Conservation (phyloP, 139 green algal species). For the Dunaliella primolecta region DNA sequence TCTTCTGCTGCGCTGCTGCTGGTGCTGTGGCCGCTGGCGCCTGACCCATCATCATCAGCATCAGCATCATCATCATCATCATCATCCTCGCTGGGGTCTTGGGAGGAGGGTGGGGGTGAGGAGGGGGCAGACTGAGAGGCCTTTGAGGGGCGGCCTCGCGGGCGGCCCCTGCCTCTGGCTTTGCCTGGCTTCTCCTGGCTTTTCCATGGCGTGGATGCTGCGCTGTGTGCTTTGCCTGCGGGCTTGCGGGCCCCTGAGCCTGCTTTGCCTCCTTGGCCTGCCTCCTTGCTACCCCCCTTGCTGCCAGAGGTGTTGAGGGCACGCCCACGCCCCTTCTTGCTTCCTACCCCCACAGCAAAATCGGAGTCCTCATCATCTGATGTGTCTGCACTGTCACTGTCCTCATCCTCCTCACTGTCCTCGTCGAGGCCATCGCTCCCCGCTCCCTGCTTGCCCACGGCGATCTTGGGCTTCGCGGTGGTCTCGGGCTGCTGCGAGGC, state of each 20-base stretch:
- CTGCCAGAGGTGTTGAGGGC: background rate
- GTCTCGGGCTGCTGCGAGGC: too few species aligned
- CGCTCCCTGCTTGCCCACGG: too few species aligned
- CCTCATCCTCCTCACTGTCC: too few species aligned
- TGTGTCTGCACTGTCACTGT: too few species aligned
- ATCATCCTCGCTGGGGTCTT: too few species aligned
- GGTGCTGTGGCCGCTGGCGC: background rate
- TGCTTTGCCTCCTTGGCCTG: background rate
- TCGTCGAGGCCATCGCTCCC: too few species aligned
- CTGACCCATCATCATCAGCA: slow-evolving; percentile 5
- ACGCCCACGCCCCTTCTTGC: background rate
- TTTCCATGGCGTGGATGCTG: background rate
- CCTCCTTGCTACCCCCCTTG: background rate
- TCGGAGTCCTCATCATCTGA: background rate
- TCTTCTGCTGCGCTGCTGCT: background rate
- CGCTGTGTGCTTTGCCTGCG: background rate
- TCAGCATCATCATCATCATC: background rate
- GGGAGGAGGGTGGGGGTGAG: background rate
- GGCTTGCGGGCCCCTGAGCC: too few species aligned
- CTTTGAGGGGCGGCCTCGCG: background rate
- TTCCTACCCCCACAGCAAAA: background rate
- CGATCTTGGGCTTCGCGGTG: too few species aligned
- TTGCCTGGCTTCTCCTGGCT: too few species aligned
- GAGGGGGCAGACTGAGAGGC: background rate
- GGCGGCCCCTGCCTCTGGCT: background rate